These are phyloP conservation scores for Euptelea pleiosperma DNA, from an alignment of 164 flowering plant species.

Conservation along the genomic window DNA sequence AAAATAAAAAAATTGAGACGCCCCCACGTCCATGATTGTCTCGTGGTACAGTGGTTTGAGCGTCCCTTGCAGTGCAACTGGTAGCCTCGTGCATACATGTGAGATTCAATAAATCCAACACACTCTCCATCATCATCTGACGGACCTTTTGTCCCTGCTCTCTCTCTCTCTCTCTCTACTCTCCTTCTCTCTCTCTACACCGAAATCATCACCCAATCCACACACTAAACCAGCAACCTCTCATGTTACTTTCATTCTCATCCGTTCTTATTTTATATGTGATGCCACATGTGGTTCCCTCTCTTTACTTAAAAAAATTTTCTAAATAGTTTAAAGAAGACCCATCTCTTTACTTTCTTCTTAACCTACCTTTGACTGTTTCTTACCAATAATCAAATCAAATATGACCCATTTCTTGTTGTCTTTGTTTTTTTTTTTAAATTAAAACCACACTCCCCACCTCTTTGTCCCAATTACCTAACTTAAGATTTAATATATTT, in stretches of 20 bases:
- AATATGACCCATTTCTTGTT: constrained; percentile 1
- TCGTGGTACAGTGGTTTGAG: constrained; percentile 29
- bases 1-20: not conserved
- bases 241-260: constrained; percentile 37
- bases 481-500: not conserved
- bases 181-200: constrained; percentile 10
- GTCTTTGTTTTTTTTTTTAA: not conserved
- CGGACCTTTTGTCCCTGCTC: constrained; percentile 16
- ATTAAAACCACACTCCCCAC: not conserved
- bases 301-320: not conserved
- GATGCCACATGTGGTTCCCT: constrained; percentile 21
- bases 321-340: not conserved
- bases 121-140: constrained; percentile 38
- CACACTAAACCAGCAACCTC: constrained; percentile 26
- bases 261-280: constrained; percentile 15
- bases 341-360: not conserved
- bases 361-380: constrained; percentile 16
- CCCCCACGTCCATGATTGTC: constrained; percentile 53
- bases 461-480: constrained; percentile 4
- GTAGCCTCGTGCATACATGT: constrained; percentile 64
- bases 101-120: constrained; percentile 49
- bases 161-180: constrained; percentile 14
- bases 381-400: not conserved
- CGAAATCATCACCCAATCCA: constrained; percentile 25
- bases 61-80: constrained; percentile 30